phyloP scores from a whole-genome alignment of 2,329 filamentous ascomycete species.

The Fusarium secorum region DNA sequence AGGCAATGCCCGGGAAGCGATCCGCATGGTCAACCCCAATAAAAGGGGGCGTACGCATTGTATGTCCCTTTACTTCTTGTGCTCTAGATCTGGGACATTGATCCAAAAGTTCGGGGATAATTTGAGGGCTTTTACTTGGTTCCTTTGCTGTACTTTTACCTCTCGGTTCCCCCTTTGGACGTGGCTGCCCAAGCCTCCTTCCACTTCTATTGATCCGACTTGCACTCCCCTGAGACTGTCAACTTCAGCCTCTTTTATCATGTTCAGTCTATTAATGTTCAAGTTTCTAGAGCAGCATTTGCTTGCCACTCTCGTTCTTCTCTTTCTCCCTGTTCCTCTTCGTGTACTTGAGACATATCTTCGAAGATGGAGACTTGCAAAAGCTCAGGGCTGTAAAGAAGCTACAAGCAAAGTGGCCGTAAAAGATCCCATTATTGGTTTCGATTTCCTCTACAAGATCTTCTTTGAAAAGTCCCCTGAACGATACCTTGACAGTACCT shows the following conservation, averaged over 20 bases:
- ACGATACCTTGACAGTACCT: constrained; percentile 43
- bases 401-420: constrained; percentile 37
- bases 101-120: constrained; percentile 40
- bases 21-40: neutral
- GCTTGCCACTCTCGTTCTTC: constrained; percentile 23
- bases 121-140: constrained; percentile 8
- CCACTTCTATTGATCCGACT: neutral
- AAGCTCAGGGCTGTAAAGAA: constrained; percentile 36
- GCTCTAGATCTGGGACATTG: constrained; percentile 40
- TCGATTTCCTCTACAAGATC: constrained; percentile 48
- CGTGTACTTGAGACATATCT: constrained; percentile 20
- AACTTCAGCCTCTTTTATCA: constrained; percentile 3
- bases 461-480: constrained; percentile 40
- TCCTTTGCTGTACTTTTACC: constrained; percentile 31
- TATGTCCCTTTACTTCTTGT: constrained; percentile 12
- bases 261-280: constrained; percentile 27
- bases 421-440: constrained; percentile 45
- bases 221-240: neutral
- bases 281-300: constrained; percentile 30
- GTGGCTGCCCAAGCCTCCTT: constrained; percentile 23
- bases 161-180: constrained; percentile 18
- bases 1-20: neutral
- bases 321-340: constrained; percentile 29
- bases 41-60: constrained; percentile 8
- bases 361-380: constrained; percentile 24